Evolutionary conservation across 1,139 yeast species (phyloP), one percentile per base, ranked within the genome.

Genomic region (Pneumocystis oryctolagi): DNA sequence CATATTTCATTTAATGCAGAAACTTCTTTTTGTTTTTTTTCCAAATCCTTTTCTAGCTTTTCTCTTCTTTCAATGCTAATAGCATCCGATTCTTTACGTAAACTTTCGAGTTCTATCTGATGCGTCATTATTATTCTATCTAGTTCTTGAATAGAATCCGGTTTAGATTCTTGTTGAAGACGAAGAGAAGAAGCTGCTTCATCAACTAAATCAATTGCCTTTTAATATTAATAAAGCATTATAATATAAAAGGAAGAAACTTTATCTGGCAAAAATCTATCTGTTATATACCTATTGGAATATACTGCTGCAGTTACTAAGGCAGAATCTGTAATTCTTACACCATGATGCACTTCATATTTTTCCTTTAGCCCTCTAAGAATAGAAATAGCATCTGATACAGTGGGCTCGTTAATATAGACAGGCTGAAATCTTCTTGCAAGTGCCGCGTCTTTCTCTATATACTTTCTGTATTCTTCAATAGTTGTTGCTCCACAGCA

Each of bases 281-380:
- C 97, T 6, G 95, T 87, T 63, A 92, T 88, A 73, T 92, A 92
- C 67, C 98, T 80, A 71, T 89, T 88, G 39, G 96, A 85, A 71
- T 90, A 83, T 4, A 87, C 84, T 0, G 97, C 96, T 12, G 97
- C 96, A 0, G 96, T 87, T 0, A 92, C 97, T 64, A 92, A 78
- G 0, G 98, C 97, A 58, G 90, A 81, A 72, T 92, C 98, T 5
- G 94, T 82, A 64, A 92, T 89, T 68, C 97, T 81, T n/a, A 92
- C 98, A 74, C 98, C 98, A 71, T 92, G 98, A 71, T 92, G 98
- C 2, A 92, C 96, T 72, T 92, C 98, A 71, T 92, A 92, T 68
- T 87, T 81, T 71, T 92, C 97, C 73, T 90, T 90, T 71, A 92
- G 78, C 5, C 98, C 98, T 71, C 98, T 82, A 65, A 92, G 77